A percentile compares a stretch with the other conserved stretches of the same genome.
Conservation (phyloP, 495 filamentous ascomycete species). For the Emericellopsis terricola region DNA sequence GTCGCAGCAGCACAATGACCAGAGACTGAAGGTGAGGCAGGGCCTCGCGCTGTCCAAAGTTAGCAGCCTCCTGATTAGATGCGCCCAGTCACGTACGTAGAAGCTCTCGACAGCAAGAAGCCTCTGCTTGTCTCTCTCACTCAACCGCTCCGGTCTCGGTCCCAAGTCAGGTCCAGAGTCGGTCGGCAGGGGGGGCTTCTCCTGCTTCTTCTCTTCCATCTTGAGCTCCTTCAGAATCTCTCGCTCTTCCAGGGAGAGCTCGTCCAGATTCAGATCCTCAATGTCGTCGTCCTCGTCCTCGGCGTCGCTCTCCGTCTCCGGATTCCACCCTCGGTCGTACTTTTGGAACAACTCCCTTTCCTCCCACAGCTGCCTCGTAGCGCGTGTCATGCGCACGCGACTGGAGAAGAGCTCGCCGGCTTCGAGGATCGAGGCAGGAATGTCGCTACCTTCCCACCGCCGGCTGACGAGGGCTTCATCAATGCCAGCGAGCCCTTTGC, state of each 20-base stretch:
- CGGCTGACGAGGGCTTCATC: constrained; percentile 63
- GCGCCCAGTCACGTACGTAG: constrained; percentile 44
- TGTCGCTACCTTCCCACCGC: constrained; percentile 78
- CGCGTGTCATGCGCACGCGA: constrained; percentile 74
- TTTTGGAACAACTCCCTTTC: constrained; percentile 81
- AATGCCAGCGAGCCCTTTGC: constrained; percentile 59
- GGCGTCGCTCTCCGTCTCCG: constrained; percentile 14
- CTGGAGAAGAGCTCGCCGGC: constrained; percentile 85
- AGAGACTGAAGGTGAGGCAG: constrained; percentile 80
- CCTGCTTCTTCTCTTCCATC: constrained; percentile 8
- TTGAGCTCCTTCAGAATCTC: constrained; percentile 10
- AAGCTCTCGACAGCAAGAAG: constrained; percentile 62
- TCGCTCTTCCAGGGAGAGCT: constrained; percentile 27
- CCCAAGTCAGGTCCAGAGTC: constrained; percentile 25
- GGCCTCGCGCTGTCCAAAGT: constrained; percentile 39
- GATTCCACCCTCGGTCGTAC: constrained; percentile 76
- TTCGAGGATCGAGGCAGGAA: constrained; percentile 83
- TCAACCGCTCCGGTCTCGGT: constrained; percentile 23
- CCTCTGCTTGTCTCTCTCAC: constrained; percentile 39
- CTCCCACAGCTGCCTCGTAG: constrained; percentile 86
- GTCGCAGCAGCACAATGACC: constrained; percentile 83
- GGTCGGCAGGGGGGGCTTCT: constrained; percentile 4
- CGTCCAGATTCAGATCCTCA: constrained; percentile 29
- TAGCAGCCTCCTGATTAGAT: constrained; percentile 3
- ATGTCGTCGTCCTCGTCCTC: constrained; percentile 23